phyloP scores from a whole-genome alignment of 768 basidiomycete species.

The Amanita inopinata region DNA sequence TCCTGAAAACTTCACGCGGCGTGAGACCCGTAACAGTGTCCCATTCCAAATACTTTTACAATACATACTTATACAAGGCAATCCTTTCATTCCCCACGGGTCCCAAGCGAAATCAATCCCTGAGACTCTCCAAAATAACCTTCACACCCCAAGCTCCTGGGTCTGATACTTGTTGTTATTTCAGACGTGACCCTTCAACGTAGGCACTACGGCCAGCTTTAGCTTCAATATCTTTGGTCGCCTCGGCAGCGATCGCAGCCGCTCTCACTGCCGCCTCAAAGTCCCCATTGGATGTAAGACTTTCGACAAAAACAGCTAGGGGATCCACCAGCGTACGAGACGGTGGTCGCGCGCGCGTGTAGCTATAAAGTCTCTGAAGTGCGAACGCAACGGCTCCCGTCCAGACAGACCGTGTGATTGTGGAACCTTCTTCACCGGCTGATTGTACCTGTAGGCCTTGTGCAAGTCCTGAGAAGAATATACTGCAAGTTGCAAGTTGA shows the following conservation, averaged over 20 bases:
- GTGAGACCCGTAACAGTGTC: too few species aligned
- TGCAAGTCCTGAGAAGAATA: conserved; percentile 84
- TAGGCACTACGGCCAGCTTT: conserved; percentile 88
- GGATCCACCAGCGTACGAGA: conserved; percentile 93
- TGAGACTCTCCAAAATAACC: conserved; percentile 52
- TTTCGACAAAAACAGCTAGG: conserved; percentile 62
- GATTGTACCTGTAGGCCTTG: conserved; percentile 47
- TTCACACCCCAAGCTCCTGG: conserved; percentile 92
- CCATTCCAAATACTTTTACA: too few species aligned
- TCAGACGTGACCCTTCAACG: conserved; percentile 60
- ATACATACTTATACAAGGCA: too few species aligned
- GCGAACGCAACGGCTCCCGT: conserved; percentile 45
- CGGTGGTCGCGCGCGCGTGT: conserved; percentile 84
- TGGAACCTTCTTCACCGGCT: conserved; percentile 18
- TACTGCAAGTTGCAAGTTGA: conserved; percentile 33
- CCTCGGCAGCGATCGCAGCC: conserved; percentile 58
- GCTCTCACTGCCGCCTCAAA: conserved; percentile 46
- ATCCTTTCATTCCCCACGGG: too few species aligned
- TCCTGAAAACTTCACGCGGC: too few species aligned
- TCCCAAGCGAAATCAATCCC: conserved; percentile 1
- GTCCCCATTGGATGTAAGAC: conserved; percentile 26
- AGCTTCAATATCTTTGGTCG: conserved; percentile 66
- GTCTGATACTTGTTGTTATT: conserved; percentile 58
- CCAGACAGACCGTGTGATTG: conserved; percentile 51
- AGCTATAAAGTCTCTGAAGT: conserved; percentile 57